Base-by-base conservation (phyloP, 2,329 filamentous ascomycete species). In the Penicillium hordei region DNA sequence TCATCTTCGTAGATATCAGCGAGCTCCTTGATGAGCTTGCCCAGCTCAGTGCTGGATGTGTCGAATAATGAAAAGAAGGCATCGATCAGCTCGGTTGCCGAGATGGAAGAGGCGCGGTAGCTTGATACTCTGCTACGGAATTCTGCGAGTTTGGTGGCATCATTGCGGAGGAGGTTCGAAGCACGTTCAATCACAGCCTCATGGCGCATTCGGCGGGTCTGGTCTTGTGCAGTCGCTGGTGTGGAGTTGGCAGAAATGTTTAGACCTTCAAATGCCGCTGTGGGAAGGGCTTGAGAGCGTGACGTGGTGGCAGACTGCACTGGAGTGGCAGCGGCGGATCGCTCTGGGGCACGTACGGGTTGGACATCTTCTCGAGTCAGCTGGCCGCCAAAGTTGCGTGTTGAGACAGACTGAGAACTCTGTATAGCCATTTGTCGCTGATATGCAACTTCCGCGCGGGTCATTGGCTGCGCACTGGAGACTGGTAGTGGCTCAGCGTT, bases 361-460 rank as follows among this genome's bases (percentile, higher is more conserved):
- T 60, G 75, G 7, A 77, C 69, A 43, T 82, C 74, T 52, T 75
- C 70, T 21, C 82, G 73, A n/a, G 89, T 90, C 50, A 96, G 82
- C 67, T 91, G 88, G 7, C 92, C 91, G 43, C 93, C 92, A 77
- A 97, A 97, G 3, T 86, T 91, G 43, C 92, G 85, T 44, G 85
- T 88, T 0, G 90, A 86, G 0, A 91, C 83, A 0, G 91, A 91
- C 69, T 95, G 91, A 0, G 91, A 88, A 49, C 88, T 93, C 66
- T 96, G 92, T 49, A 97, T 91, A 40, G 92, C 93, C 81, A 96
- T 87, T 69, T 96, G 91, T 50, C 94, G 83, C 70, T 97, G 93
- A 72, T 91, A 96, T 2, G 94, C 93, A 52, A 96, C 78, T 74
- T 97, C 91, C 62, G 95, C 94, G 70, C 94, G 82, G 48, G 90